Conservation (phyloP, 495 filamentous ascomycete genomes). For the Tirmania nivea region DNA sequence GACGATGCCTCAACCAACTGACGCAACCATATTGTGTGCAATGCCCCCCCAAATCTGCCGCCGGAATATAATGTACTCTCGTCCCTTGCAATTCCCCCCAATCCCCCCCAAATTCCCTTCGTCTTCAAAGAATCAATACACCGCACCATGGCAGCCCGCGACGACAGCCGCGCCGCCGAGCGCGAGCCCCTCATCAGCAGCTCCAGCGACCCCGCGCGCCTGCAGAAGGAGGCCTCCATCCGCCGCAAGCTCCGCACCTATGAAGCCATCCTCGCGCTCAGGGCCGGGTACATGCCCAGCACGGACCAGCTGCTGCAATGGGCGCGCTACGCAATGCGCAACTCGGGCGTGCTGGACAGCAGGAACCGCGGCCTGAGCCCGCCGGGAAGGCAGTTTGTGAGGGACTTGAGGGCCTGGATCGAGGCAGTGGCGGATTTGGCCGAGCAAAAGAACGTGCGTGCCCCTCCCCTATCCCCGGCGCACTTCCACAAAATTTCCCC, state of each 20-base stretch:
- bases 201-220: not conserved
- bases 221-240: conserved; percentile 6
- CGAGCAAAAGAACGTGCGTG: conserved; percentile 16
- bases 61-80: too few species aligned
- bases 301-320: conserved; percentile 13
- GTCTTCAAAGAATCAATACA: too few species aligned
- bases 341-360: conserved; percentile 9
- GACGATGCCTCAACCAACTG: too few species aligned
- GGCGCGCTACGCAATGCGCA: conserved; percentile 12
- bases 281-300: conserved; percentile 12
- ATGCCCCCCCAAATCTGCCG: too few species aligned
- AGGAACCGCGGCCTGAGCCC: conserved; percentile 11
- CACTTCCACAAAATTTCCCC: too few species aligned
- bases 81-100: too few species aligned
- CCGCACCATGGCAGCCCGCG: too few species aligned
- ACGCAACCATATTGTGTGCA: too few species aligned
- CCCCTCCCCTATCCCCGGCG: too few species aligned
- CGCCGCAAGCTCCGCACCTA: conserved; percentile 14
- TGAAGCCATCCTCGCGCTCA: conserved; percentile 13
- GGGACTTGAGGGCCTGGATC: conserved; percentile 18
- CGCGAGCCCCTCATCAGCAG: conserved; percentile 1
- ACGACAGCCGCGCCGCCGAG: not conserved
- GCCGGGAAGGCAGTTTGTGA: conserved; percentile 14
- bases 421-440: conserved; percentile 13
- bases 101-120: too few species aligned